phyloP scores from a whole-genome alignment of 441 rosid genomes.

The Sinapis alba region DNA sequence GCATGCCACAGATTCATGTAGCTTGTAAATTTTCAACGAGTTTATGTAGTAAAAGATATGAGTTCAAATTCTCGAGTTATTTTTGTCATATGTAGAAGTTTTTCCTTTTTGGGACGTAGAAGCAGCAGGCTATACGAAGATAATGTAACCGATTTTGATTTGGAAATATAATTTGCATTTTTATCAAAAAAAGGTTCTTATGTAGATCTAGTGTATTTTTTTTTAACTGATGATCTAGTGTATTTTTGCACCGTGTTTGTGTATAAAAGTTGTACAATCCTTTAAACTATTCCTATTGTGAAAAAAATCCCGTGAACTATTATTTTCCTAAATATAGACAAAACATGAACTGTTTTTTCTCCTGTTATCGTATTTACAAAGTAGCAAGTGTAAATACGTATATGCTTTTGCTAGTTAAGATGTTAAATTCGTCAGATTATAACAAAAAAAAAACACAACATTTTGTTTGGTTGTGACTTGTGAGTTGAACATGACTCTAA shows the following conservation, averaged over 20 bases:
- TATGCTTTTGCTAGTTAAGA: background rate
- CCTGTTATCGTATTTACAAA: background rate
- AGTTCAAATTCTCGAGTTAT: background rate
- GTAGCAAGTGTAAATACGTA: background rate
- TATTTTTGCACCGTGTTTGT: background rate
- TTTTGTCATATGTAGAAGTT: no score
- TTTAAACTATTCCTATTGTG: slow-evolving; percentile 5
- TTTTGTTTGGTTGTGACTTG: slow-evolving; percentile 17
- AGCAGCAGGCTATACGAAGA: no score
- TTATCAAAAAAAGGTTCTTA: background rate
- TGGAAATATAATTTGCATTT: background rate
- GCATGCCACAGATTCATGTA: background rate
- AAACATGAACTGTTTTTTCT: background rate
- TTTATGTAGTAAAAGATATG: background rate
- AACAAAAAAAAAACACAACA: background rate
- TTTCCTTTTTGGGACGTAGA: no score
- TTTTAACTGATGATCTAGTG: no score
- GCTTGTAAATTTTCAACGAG: background rate
- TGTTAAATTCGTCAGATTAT: background rate
- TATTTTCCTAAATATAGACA: slow-evolving; percentile 27
- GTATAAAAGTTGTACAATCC: background rate
- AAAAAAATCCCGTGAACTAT: background rate
- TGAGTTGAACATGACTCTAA: slow-evolving; percentile 17
- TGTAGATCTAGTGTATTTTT: background rate
- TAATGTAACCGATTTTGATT: background rate